Percentiles rank a stretch among this genome's conserved stretches.
Conservation (phyloP, 805 yeast species). For the Spathaspora sp. region DNA sequence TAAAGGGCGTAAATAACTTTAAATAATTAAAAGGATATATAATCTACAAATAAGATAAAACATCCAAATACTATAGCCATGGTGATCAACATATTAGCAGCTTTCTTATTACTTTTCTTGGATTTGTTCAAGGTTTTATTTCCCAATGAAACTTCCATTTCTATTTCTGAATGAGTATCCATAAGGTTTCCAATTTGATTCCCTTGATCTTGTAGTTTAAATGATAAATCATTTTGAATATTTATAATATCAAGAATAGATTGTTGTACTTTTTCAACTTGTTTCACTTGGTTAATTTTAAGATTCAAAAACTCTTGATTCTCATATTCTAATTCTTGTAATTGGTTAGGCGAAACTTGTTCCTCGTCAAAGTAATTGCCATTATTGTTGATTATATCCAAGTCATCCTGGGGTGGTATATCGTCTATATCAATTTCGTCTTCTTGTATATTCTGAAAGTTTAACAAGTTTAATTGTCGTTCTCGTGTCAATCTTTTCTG, state of each 20-base stretch:
- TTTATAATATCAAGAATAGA: conserved; percentile 71
- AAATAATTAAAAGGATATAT: conserved; percentile 18
- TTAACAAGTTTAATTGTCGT: conserved; percentile 28
- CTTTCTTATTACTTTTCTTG: conserved; percentile 53
- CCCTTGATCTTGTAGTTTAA: conserved; percentile 70
- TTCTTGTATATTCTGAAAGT: conserved; percentile 40
- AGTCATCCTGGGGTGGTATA: neutral
- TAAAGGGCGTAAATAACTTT: conserved; percentile 1
- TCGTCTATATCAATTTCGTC: conserved; percentile 17
- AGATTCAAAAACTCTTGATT: conserved; percentile 52
- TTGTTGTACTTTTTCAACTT: conserved; percentile 56
- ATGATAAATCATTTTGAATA: conserved; percentile 68
- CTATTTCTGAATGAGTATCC: conserved; percentile 65
- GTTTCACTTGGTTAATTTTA: conserved; percentile 57
- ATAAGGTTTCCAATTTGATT: conserved; percentile 61
- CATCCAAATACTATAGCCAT: conserved; percentile 32
- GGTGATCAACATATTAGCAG: conserved; percentile 35
- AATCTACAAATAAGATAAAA: conserved; percentile 34
- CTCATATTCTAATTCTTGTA: conserved; percentile 56
- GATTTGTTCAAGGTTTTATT: conserved; percentile 69
- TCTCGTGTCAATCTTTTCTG: conserved; percentile 44
- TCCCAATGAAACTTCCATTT: conserved; percentile 64
- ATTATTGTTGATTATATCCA: neutral
- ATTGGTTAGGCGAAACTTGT: conserved; percentile 46
- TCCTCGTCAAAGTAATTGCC: conserved; percentile 2